Conservation (phyloP, 495 filamentous ascomycete genomes). For the Penicillium cosmopolitanum region DNA sequence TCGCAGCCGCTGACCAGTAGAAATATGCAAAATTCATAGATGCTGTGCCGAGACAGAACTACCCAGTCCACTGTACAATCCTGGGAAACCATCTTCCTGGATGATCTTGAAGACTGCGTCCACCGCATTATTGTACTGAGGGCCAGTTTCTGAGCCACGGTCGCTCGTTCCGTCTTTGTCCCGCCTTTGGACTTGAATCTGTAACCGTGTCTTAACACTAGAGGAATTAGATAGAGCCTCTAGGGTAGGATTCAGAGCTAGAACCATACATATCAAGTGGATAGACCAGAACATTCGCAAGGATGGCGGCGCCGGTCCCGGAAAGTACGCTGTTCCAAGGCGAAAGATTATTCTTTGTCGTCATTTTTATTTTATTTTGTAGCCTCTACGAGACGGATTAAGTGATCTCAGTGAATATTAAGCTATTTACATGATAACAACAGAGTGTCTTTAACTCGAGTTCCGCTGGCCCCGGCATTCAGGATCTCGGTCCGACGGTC, state of each 20-base stretch:
- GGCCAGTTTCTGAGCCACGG: not conserved
- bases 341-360: conserved; percentile 6
- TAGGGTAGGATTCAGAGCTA: no score
- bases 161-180: not conserved
- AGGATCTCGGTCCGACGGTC: not conserved
- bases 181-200: conserved; percentile 12
- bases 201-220: conserved; percentile 21
- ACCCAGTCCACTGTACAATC: conserved; percentile 17
- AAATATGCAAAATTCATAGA: conserved; percentile 30
- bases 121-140: conserved; percentile 5
- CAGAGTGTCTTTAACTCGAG: not conserved
- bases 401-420: not conserved
- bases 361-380: conserved; percentile 4
- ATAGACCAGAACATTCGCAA: conserved; percentile 22
- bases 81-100: conserved; percentile 15
- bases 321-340: conserved; percentile 22
- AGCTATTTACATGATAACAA: not conserved
- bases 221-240: not conserved
- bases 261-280: conserved; percentile 21
- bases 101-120: conserved; percentile 11
- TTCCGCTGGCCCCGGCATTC: not conserved
- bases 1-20: conserved; percentile 21
- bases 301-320: conserved; percentile 19
- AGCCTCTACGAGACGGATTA: no score
- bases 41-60: conserved; percentile 22